Evolutionary conservation across 768 basidiomycete species (phyloP), one percentile per base, ranked within the genome.

Genomic region (Mycena galopus): DNA sequence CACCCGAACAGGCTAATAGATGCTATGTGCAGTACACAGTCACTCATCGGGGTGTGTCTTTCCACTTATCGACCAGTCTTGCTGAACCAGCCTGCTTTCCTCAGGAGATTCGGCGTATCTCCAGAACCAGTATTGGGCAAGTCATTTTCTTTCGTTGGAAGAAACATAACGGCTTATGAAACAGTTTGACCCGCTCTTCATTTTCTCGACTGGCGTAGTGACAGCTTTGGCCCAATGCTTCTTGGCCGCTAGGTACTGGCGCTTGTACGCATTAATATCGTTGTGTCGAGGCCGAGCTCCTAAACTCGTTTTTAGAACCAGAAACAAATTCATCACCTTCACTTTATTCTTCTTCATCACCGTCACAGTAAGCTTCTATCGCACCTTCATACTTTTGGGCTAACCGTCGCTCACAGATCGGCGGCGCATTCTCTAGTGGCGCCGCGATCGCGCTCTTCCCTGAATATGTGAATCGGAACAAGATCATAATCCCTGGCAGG

Each of bases 31-130:
- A 67, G 65, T 67, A 67, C 56, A 58, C 55, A 57, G 33, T 67
- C 55, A 67, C 39, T 58, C 65, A 65, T 56, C 44, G 55, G 56
- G 56, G 65, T 67, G 65, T 58, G 65, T 67, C 65, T 32, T 63
- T 56, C 42, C 55, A 58, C 39, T 47, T 16, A 56, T 47, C 65
- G 42, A 63, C 61, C 42, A 44, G 27, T 44, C 23, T 63, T 44
- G 30, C 44, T 47, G 61, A 63, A 25, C 44, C 47, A 47, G n/a
- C 35, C 47, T 42, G 59, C 33, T 42, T 61, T 37, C 42, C 39
- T 39, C 39, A 61, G 63, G 51, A 23, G 32, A 65, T 55, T 42
- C 42, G 33, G 35, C 53, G n/a, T 65, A 65, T 65, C 17, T 65
- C 23, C 3, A 29, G 51, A 65, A 53, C 35, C 64, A 65, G 39